Conservation (phyloP, 108 stramenopile species). For the Seminavis robusta region DNA sequence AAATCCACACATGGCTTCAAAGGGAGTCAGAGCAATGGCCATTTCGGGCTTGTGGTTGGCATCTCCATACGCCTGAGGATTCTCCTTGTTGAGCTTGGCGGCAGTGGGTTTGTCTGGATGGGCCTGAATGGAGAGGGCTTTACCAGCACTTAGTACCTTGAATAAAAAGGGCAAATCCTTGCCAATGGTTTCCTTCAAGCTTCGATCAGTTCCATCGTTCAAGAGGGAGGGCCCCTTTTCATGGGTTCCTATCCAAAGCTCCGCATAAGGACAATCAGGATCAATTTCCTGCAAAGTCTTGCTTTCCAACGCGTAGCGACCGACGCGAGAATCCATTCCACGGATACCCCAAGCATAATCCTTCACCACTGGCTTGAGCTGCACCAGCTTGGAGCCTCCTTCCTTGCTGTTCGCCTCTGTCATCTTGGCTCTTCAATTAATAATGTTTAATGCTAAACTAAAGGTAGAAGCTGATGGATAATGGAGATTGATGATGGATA, state of each 20-base stretch:
- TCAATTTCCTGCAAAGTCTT: conserved; percentile 71
- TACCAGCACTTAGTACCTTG: conserved; percentile 80
- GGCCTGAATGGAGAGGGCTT: conserved; percentile 87
- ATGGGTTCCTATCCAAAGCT: conserved; percentile 89
- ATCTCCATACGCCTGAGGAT: conserved; percentile 91
- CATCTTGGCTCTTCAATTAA: too few species aligned
- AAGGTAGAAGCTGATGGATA: too few species aligned
- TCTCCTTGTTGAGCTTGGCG: conserved; percentile 64
- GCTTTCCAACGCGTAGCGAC: conserved; percentile 64
- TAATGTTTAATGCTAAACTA: too few species aligned
- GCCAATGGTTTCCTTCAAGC: conserved; percentile 43
- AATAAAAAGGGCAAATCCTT: conserved; percentile 82
- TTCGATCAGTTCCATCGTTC: conserved; percentile 32
- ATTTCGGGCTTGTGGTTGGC: conserved; percentile 99
- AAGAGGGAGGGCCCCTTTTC: conserved; percentile 66
- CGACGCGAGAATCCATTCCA: conserved; percentile 76
- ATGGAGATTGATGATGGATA: too few species aligned
- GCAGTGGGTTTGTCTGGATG: conserved; percentile 89
- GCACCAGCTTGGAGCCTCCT: too few species aligned
- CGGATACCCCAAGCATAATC: conserved; percentile 84
- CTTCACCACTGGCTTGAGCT: too few species aligned
- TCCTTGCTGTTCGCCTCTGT: too few species aligned
- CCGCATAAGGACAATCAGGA: conserved; percentile 80
- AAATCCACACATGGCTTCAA: conserved; percentile 97
- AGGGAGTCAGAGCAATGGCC: conserved; percentile 95